Percentiles rank a stretch among this genome's conserved stretches.
Evolutionary conservation across 768 basidiomycete genomes (phyloP).

Genomic region (Tylopilus vinaceipallidus): DNA sequence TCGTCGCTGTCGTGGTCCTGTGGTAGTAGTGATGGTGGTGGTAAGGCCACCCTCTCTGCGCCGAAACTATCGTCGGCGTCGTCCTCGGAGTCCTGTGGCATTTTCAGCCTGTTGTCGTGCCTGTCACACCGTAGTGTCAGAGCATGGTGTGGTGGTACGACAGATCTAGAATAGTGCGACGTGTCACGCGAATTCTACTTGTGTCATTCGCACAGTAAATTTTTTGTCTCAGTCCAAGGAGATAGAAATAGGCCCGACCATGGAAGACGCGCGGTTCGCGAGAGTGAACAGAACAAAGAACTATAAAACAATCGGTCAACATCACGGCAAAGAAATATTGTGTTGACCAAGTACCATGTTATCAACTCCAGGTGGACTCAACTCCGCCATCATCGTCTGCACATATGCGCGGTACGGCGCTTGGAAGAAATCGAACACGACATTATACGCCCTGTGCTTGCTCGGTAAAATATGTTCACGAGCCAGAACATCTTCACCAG

Average conservation of each 20-base stretch:
- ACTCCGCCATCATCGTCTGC: constrained; percentile 87
- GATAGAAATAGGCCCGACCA: constrained; percentile 85
- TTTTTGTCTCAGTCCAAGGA: too few species aligned
- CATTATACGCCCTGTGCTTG: constrained; percentile 65
- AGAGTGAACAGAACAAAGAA: constrained; percentile 88
- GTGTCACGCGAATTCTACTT: too few species aligned
- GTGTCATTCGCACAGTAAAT: too few species aligned
- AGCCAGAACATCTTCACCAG: constrained; percentile 47
- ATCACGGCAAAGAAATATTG: neutral
- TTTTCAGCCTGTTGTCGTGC: too few species aligned
- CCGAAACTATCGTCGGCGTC: too few species aligned
- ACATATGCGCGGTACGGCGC: constrained; percentile 87
- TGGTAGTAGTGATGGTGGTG: too few species aligned
- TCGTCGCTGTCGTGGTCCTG: too few species aligned
- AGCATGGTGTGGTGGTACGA: too few species aligned
- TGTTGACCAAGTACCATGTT: constrained; percentile 51
- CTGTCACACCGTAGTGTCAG: too few species aligned
- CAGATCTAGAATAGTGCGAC: too few species aligned
- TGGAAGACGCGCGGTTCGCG: constrained; percentile 81
- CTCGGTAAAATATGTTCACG: neutral
- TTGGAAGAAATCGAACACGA: constrained; percentile 79
- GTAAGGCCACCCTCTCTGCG: too few species aligned
- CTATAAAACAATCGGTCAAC: constrained; percentile 35
- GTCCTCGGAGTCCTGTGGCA: too few species aligned
- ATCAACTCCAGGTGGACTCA: constrained; percentile 84